Percentiles rank a stretch among this genome's conserved stretches.
Evolutionary conservation across 2,329 filamentous ascomycete genomes (phyloP).

Genomic region (Escovopsis sp.): DNA sequence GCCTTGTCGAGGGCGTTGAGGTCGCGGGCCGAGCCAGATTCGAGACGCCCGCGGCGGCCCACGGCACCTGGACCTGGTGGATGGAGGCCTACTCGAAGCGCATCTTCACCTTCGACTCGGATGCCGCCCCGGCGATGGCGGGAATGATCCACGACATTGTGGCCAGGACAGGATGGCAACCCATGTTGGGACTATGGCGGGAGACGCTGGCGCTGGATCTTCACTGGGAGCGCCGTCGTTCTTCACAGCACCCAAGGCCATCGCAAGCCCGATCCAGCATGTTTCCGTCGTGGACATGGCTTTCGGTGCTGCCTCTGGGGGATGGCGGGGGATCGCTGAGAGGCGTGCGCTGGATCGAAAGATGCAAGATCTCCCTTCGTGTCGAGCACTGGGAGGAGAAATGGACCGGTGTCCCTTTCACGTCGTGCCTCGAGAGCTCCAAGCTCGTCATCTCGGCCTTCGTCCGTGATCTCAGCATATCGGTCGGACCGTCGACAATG

Average conservation of each 20-base stretch:
- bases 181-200: not conserved
- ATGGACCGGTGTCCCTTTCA: not conserved
- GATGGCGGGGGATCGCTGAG: not conserved
- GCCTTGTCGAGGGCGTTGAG: not conserved
- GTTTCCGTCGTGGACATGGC: not conserved
- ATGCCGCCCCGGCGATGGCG: not conserved
- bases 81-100: not conserved
- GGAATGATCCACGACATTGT: not conserved
- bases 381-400: not conserved
- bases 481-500: not conserved
- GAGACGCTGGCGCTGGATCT: not conserved
- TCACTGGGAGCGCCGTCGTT: not conserved
- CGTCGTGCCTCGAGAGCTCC: not conserved
- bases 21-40: not conserved
- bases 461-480: not conserved
- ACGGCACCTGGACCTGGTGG: not conserved
- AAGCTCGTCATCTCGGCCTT: not conserved
- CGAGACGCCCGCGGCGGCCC: not conserved
- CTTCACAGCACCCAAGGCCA: not conserved
- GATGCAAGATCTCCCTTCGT: not conserved
- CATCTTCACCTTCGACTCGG: not conserved
- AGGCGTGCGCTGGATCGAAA: not conserved
- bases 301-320: not conserved
- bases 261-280: not conserved
- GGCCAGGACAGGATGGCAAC: not conserved